phyloP scores from a whole-genome alignment of 192 early-diverging fungal genomes.

The Gigaspora rosea region DNA sequence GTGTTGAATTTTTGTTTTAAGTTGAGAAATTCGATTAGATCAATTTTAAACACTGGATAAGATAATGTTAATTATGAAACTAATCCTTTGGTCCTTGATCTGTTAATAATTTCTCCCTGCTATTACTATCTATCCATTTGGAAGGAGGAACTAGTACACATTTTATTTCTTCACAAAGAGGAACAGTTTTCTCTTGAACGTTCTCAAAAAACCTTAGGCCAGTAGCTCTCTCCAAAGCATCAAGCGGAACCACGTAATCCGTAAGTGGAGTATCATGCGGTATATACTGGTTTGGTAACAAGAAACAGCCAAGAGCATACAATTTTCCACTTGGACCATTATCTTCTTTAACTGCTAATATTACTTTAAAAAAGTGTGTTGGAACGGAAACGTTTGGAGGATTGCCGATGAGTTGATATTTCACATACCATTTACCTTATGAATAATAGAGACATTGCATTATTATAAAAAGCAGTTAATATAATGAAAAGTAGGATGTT shows the following conservation, averaged over 20 bases:
- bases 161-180: conserved; percentile 3
- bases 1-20: too few relatives aligned
- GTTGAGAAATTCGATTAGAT: too few relatives aligned
- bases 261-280: conserved; percentile 63
- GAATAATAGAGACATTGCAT: too few relatives aligned
- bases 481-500: too few relatives aligned
- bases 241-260: conserved; percentile 71
- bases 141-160: conserved; percentile 22
- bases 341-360: conserved; percentile 64
- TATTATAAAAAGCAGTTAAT: too few relatives aligned
- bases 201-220: conserved; percentile 71
- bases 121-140: conserved; percentile 1
- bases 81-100: not conserved
- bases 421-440: conserved; percentile 70
- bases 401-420: conserved; percentile 86
- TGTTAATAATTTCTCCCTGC: not conserved
- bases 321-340: conserved; percentile 34
- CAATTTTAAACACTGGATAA: too few relatives aligned
- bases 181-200: conserved; percentile 22
- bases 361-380: conserved; percentile 93
- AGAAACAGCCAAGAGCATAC: conserved; percentile 70
- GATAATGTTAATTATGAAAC: too few relatives aligned
- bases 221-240: conserved; percentile 69
- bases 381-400: conserved; percentile 88
- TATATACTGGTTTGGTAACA: conserved; percentile 82